phyloP scores from a whole-genome alignment of 108 stramenopile genomes.

The Fragilariopsis cylindrus region DNA sequence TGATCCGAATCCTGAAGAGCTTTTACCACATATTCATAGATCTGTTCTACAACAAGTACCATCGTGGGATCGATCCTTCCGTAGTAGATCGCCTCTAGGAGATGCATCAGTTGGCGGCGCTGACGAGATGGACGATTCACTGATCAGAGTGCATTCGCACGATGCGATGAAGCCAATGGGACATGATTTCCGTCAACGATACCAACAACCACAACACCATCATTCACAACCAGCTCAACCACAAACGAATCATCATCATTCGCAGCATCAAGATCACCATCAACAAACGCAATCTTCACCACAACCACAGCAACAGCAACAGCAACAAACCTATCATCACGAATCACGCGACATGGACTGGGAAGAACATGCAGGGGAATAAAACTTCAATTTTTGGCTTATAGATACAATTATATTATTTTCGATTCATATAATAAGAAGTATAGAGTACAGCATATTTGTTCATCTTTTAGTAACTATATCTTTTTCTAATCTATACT shows the following conservation, averaged over 20 bases:
- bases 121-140: slow-evolving; percentile 21
- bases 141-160: slow-evolving; percentile 25
- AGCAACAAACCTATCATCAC: background rate
- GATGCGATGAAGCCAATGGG: background rate
- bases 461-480: background rate
- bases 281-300: background rate
- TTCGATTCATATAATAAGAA: too few relatives aligned
- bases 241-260: slow-evolving; percentile 1
- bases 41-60: slow-evolving; percentile 33
- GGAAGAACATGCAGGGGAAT: slow-evolving; percentile 9
- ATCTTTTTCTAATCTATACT: too few relatives aligned
- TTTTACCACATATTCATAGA: slow-evolving; percentile 16
- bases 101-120: slow-evolving; percentile 20
- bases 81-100: slow-evolving; percentile 25
- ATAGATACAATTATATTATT: too few relatives aligned
- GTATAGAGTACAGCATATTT: background rate
- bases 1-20: slow-evolving; percentile 17
- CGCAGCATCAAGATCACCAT: background rate
- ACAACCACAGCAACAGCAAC: background rate
- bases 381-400: background rate
- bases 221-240: background rate
- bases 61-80: slow-evolving; percentile 37
- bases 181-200: background rate
- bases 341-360: slow-evolving; percentile 18
- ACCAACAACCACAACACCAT: slow-evolving; percentile 10